These are phyloP conservation scores for Melanomma pulvis-pyrius DNA, from an alignment of 495 filamentous ascomycete genomes.

Conservation along the genomic window DNA sequence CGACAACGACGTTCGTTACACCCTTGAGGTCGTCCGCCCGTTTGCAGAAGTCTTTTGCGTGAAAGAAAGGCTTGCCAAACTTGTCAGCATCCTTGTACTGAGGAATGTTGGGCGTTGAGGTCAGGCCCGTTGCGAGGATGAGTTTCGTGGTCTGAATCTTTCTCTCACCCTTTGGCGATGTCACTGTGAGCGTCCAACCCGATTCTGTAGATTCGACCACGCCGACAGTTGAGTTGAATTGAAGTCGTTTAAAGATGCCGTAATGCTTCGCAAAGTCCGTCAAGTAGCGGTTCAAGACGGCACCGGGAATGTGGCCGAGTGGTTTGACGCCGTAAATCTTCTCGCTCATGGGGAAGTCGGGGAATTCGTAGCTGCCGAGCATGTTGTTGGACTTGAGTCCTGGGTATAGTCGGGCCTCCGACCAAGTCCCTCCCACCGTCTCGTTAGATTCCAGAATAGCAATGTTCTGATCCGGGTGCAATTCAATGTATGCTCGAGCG, in stretches of 20 bases:
- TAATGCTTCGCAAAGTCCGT: slow-evolving; percentile 63
- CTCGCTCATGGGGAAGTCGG: slow-evolving; percentile 69
- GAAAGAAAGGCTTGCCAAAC: slow-evolving; percentile 64
- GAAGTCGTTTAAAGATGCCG: slow-evolving; percentile 57
- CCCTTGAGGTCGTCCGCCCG: slow-evolving; percentile 42
- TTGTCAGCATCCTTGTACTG: slow-evolving; percentile 52
- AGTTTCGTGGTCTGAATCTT: slow-evolving; percentile 60
- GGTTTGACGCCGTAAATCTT: slow-evolving; percentile 59
- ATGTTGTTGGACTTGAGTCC: slow-evolving; percentile 66
- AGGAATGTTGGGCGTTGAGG: slow-evolving; percentile 62
- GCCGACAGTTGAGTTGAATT: slow-evolving; percentile 48
- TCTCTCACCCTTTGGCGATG: neutral
- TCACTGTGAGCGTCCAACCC: too few relatives aligned
- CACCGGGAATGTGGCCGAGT: slow-evolving; percentile 68
- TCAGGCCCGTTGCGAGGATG: slow-evolving; percentile 71
- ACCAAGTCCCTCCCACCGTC: slow-evolving; percentile 72
- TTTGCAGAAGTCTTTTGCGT: slow-evolving; percentile 60
- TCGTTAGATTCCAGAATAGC: slow-evolving; percentile 56
- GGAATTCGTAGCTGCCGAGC: slow-evolving; percentile 68
- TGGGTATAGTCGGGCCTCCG: slow-evolving; percentile 56
- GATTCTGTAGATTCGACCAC: slow-evolving; percentile 48
- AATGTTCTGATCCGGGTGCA: slow-evolving; percentile 54
- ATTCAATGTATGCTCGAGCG: slow-evolving; percentile 60
- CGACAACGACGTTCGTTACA: slow-evolving; percentile 57
- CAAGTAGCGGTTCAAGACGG: slow-evolving; percentile 67